phyloP scores from a whole-genome alignment of 352 stramenopile genomes.

The Phytophthora sojae region DNA sequence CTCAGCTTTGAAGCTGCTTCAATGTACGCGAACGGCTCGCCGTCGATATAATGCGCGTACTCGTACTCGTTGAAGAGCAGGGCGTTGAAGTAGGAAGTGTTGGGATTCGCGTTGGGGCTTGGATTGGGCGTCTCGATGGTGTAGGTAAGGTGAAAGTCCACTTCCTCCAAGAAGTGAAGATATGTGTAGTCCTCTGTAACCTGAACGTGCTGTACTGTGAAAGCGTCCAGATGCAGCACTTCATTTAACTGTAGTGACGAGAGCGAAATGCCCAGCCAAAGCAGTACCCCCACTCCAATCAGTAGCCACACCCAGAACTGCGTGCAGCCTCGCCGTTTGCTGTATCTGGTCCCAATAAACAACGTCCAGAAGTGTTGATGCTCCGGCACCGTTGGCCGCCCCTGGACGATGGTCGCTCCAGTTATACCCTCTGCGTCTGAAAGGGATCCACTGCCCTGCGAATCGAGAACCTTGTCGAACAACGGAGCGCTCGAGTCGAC shows the following conservation, averaged over 20 bases:
- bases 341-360: conserved; percentile 53
- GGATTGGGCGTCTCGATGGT: conserved; percentile 41
- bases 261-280: conserved; percentile 36
- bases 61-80: conserved; percentile 62
- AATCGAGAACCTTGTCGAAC: conserved; percentile 1
- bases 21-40: conserved; percentile 56
- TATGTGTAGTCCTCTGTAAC: conserved; percentile 62
- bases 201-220: conserved; percentile 55
- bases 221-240: conserved; percentile 71
- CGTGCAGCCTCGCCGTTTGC: conserved; percentile 33
- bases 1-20: conserved; percentile 48
- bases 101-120: conserved; percentile 34
- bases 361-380: conserved; percentile 54
- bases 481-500: conserved; percentile 41
- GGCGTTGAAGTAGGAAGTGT: conserved; percentile 59
- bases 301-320: conserved; percentile 42
- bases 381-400: conserved; percentile 35
- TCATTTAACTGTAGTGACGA: conserved; percentile 51
- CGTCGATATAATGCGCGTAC: conserved; percentile 62
- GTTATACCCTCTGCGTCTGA: neutral
- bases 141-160: conserved; percentile 64
- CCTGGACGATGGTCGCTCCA: neutral
- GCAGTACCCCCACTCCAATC: conserved; percentile 44
- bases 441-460: neutral
- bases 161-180: conserved; percentile 62